These are phyloP conservation scores for Coleophoma crateriformis DNA, from an alignment of 2,329 filamentous ascomycete genomes.

Conservation along the genomic window DNA sequence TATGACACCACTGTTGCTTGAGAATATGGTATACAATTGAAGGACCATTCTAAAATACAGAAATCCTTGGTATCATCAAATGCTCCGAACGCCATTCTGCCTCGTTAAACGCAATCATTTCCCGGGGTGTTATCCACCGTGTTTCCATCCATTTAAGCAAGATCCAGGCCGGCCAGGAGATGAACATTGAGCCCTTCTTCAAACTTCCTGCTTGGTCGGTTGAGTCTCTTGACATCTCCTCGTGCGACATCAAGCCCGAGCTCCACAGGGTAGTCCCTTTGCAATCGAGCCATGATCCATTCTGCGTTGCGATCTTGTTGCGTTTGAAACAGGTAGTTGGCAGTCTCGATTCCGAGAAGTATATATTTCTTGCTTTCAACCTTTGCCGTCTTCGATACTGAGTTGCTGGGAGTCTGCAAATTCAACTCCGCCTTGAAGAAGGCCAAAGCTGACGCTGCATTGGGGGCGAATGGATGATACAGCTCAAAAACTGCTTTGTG, in stretches of 20 bases:
- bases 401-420: not conserved
- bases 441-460: not conserved
- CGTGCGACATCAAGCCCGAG: not conserved
- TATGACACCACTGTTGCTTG: too few species aligned
- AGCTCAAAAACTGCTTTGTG: not conserved
- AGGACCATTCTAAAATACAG: too few species aligned
- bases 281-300: slow-evolving; percentile 2
- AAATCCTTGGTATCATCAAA: too few species aligned
- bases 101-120: not conserved
- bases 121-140: not conserved
- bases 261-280: slow-evolving; percentile 2
- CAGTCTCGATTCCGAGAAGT: slow-evolving; percentile 3
- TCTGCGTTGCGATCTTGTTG: slow-evolving; percentile 1
- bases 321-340: not conserved
- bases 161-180: not conserved
- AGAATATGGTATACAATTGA: too few species aligned
- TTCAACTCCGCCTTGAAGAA: not conserved
- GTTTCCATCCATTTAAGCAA: not conserved
- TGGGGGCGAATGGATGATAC: not conserved
- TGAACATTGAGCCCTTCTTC: not conserved
- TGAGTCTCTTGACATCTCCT: not conserved
- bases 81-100: not conserved
- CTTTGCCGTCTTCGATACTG: not conserved
- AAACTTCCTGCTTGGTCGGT: not conserved
- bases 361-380: not conserved